phyloP scores from a whole-genome alignment of 78 protist species.

The Protostelium mycophagum region DNA sequence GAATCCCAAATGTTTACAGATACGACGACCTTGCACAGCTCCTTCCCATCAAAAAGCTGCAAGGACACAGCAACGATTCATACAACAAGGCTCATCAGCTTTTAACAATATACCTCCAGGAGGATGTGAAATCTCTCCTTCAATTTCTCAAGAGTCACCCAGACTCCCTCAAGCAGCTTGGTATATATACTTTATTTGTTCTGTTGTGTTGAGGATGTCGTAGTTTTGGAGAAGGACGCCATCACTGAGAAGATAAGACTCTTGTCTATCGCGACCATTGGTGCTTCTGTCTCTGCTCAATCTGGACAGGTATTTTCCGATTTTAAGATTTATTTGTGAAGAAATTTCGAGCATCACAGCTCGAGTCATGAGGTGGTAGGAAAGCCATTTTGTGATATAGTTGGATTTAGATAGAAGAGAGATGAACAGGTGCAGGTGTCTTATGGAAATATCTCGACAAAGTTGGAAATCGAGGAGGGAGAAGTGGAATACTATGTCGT shows the following conservation, averaged over 20 bases:
- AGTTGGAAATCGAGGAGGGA: slow-evolving; percentile 37
- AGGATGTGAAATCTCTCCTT: background rate
- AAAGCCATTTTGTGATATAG: too few species aligned
- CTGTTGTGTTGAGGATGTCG: too few species aligned
- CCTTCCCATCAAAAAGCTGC: background rate
- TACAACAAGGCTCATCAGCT: background rate
- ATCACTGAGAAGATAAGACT: background rate
- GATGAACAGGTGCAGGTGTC: slow-evolving; percentile 29
- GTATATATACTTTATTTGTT: background rate
- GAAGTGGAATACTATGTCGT: slow-evolving; percentile 53
- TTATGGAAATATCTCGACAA: slow-evolving; percentile 29
- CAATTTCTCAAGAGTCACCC: background rate
- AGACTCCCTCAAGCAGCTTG: background rate
- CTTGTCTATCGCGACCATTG: background rate
- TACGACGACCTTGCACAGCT: background rate
- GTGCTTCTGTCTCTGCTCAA: background rate
- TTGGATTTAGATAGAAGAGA: background rate
- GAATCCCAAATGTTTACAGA: background rate
- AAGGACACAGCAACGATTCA: background rate
- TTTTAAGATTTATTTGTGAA: too few species aligned
- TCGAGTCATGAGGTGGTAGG: too few species aligned
- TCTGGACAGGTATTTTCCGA: background rate
- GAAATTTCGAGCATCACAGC: too few species aligned
- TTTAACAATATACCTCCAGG: background rate
- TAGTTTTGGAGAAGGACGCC: background rate